phyloP scores from a whole-genome alignment of 441 rosid species.

The Cnidoscolus chayamansa region DNA sequence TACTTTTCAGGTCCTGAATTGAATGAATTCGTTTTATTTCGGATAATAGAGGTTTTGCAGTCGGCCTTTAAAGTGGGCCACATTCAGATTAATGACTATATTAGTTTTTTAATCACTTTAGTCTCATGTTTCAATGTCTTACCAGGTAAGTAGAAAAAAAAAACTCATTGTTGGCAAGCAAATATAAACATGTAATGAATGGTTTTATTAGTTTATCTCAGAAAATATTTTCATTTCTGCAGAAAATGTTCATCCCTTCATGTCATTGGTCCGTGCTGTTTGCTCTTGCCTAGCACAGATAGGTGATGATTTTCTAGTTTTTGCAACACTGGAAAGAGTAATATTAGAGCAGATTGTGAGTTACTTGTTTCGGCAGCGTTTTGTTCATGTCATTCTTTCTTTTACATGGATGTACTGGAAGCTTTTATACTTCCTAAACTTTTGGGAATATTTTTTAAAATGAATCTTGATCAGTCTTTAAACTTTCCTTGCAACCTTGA shows the following conservation, averaged over 20 bases:
- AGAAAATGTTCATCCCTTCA: conserved; percentile 43
- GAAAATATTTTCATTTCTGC: conserved; percentile 28
- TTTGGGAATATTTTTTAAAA: not conserved
- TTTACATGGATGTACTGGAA: not conserved
- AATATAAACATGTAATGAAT: not conserved
- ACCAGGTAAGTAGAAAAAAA: conserved; percentile 45
- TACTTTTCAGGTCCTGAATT: conserved; percentile 56
- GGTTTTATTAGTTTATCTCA: conserved; percentile 17
- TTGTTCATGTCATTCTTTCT: not conserved
- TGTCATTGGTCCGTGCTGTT: conserved; percentile 43
- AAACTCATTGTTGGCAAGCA: conserved; percentile 11
- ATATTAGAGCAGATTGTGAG: conserved; percentile 63
- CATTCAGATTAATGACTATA: conserved; percentile 60
- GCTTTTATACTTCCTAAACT: not conserved
- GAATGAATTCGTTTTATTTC: conserved; percentile 51
- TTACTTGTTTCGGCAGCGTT: conserved; percentile 20
- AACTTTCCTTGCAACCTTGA: conserved; percentile 6
- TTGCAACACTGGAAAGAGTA: conserved; percentile 51
- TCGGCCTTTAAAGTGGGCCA: conserved; percentile 62
- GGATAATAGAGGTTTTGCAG: conserved; percentile 62
- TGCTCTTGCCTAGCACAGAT: conserved; percentile 30
- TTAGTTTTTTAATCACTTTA: conserved; percentile 70
- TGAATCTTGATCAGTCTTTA: not conserved
- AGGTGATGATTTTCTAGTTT: not conserved
- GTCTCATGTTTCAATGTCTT: conserved; percentile 50